Conservation (phyloP, 2,329 filamentous ascomycete species). For the Plenodomus lindquistii region DNA sequence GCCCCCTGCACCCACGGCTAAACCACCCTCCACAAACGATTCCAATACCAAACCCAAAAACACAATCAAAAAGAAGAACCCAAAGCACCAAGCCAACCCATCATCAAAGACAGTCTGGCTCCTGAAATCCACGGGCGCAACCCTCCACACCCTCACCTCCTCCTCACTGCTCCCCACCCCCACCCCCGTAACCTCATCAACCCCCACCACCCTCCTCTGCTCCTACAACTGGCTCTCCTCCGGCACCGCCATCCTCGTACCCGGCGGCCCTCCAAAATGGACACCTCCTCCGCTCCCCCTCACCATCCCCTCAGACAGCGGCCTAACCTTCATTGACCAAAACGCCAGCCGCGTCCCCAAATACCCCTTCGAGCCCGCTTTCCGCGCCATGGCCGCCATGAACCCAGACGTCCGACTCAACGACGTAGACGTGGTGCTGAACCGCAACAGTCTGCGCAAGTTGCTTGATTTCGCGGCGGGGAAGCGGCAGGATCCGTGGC, state of each 20-base stretch:
- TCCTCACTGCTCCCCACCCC: background rate
- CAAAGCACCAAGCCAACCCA: background rate
- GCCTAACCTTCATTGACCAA: constrained; percentile 27
- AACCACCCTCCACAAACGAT: no score
- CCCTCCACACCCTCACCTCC: constrained; percentile 8
- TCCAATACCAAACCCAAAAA: background rate
- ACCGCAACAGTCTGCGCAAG: constrained; percentile 23
- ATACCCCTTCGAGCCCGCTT: constrained; percentile 31
- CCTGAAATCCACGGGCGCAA: constrained; percentile 8
- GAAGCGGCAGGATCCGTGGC: constrained; percentile 27
- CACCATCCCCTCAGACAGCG: constrained; percentile 10
- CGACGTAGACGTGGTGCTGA: constrained; percentile 20
- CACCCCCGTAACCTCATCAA: background rate
- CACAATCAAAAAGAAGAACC: background rate
- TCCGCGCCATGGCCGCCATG: constrained; percentile 20
- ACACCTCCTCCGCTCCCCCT: constrained; percentile 12
- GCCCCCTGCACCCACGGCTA: no score
- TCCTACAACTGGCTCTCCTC: constrained; percentile 26
- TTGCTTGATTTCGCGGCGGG: constrained; percentile 23
- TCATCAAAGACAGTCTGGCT: constrained; percentile 18
- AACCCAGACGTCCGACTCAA: constrained; percentile 13
- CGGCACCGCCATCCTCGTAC: constrained; percentile 15
- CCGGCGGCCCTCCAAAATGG: constrained; percentile 25
- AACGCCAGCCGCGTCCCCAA: constrained; percentile 31
- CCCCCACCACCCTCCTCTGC: constrained; percentile 12